Evolutionary conservation across 305 asterid species (phyloP).

Genomic region (Andrographis paniculata): DNA sequence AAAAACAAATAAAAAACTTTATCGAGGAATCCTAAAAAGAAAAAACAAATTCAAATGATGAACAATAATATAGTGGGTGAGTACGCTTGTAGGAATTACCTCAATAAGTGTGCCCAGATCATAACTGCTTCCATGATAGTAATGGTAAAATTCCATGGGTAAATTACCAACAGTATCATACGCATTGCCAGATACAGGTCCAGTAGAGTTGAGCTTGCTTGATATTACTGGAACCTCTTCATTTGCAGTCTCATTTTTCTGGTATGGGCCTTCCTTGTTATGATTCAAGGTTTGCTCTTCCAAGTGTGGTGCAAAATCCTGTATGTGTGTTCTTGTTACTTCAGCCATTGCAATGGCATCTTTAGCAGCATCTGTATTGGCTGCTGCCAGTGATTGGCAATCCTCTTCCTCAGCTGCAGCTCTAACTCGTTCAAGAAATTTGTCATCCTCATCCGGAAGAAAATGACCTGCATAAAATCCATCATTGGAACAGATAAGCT

Average conservation of each 20-base stretch:
- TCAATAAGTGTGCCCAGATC: conserved; percentile 95
- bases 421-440: conserved; percentile 60
- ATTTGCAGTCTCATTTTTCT: conserved; percentile 19
- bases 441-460: conserved; percentile 86
- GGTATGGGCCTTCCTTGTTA: conserved; percentile 26
- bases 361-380: conserved; percentile 72
- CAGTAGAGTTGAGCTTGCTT: conserved; percentile 23
- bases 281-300: conserved; percentile 23
- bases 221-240: conserved; percentile 29
- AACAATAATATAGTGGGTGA: not conserved
- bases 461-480: conserved; percentile 59
- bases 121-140: conserved; percentile 80
- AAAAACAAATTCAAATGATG: conserved; percentile 5
- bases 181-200: conserved; percentile 32
- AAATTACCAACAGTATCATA: conserved; percentile 48
- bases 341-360: conserved; percentile 60
- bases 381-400: conserved; percentile 65
- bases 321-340: conserved; percentile 46
- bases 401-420: conserved; percentile 98
- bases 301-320: conserved; percentile 24
- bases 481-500: conserved; percentile 23
- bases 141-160: conserved; percentile 89
- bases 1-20: not conserved
- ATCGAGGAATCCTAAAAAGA: not conserved
- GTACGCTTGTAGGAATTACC: conserved; percentile 31